Evolutionary conservation across 2,329 filamentous ascomycete genomes (phyloP).

Genomic region (Alternaria sp.): DNA sequence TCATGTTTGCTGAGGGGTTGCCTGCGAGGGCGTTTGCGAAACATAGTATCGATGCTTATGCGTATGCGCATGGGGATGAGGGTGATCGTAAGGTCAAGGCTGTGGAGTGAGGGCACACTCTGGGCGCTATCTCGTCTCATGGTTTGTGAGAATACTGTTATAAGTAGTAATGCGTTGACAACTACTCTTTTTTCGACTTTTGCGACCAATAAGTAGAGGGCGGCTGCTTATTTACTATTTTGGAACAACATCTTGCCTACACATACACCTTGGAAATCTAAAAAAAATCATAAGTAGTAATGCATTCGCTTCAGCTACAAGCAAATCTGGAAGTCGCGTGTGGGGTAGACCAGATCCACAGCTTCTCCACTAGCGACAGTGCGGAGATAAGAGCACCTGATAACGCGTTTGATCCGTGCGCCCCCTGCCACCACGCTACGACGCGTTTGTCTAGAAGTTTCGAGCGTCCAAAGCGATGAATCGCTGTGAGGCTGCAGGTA

Average conservation of each 20-base stretch:
- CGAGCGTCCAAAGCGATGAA: not conserved
- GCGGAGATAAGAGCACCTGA: not conserved
- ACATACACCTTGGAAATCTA: too few relatives aligned
- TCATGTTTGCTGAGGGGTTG: conserved; percentile 70
- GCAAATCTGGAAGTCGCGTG: too few relatives aligned
- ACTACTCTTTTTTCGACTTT: too few relatives aligned
- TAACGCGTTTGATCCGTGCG: not conserved
- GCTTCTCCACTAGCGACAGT: not conserved
- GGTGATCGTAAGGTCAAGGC: not conserved
- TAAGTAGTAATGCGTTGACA: not conserved
- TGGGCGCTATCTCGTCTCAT: not conserved
- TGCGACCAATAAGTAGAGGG: too few relatives aligned
- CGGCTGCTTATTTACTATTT: too few relatives aligned
- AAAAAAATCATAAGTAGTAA: not conserved
- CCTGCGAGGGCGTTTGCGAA: conserved; percentile 21
- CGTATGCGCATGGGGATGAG: conserved; percentile 23
- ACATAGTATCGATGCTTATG: conserved; percentile 11
- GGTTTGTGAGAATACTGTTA: not conserved
- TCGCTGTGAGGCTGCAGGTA: not conserved
- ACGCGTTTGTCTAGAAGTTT: not conserved
- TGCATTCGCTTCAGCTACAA: not conserved
- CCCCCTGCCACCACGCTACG: not conserved
- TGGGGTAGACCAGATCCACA: not conserved
- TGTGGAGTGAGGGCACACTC: not conserved
- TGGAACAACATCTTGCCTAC: too few relatives aligned